Evolutionary conservation across 139 green algal species (phyloP), one percentile per base, ranked within the genome.

Genomic region (Coelastrella sp.): DNA sequence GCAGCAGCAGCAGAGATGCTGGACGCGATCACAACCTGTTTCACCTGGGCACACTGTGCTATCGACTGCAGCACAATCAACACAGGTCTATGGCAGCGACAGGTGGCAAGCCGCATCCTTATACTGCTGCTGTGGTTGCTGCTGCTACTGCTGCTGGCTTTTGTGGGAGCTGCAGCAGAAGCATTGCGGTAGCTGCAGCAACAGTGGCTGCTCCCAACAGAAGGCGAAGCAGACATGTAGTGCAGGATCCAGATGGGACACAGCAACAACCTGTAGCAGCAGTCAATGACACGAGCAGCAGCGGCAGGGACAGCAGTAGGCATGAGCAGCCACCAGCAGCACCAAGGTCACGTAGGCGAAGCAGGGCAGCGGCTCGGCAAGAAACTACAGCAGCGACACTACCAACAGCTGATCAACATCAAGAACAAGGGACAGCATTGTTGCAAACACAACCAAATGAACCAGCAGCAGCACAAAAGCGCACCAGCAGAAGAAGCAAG

Each of bases 321-420:
- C n/a, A n/a, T n/a, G n/a, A n/a, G n/a, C n/a, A n/a, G n/a, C n/a
- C n/a, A n/a, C n/a, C n/a, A n/a, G n/a, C n/a, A n/a, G n/a, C n/a
- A n/a, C n/a, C n/a, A n/a, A n/a, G n/a, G n/a, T n/a, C n/a, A n/a
- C n/a, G n/a, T n/a, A n/a, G n/a, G n/a, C n/a, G n/a, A n/a, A n/a
- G n/a, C n/a, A n/a, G n/a, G n/a, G n/a, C n/a, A n/a, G n/a, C n/a
- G n/a, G n/a, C n/a, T n/a, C n/a, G n/a, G n/a, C 0, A 9, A 57
- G 45, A 19, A 37, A 23, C 68, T 40, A 53, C 68, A 59, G 37
- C 23, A 27, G 68, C 63, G 23, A 17, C 63, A 71, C 11, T 40
- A 71, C 8, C 63, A 23, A 32, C 68, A 76, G 68, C 68, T n/a
- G 68, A 57, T 21, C 35, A 57, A 38, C 68, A 76, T 25, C 35